Base-by-base conservation (phyloP, 1,139 yeast species). In the Geotrichum restrictum region DNA sequence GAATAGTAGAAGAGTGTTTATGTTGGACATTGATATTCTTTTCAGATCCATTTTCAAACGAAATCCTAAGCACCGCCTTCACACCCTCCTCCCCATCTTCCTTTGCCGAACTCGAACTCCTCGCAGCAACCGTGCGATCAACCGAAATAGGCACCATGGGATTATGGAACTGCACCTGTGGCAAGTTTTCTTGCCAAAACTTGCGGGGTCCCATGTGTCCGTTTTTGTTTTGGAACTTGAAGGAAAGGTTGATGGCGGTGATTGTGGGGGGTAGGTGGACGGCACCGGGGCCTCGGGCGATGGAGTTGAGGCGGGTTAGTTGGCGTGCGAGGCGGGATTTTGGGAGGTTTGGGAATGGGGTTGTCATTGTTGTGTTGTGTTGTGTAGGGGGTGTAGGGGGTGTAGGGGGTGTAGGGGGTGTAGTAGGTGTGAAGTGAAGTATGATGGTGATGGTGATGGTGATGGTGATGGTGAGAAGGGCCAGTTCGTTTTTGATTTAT, bases 151-250 rank as follows among this genome's bases (percentile, higher is more conserved):
- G 77, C 33, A 86, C 65, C 41, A 74, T 72, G 31, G 93, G 93
- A 68, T 89, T 89, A 71, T 88, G 91, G 69, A 86, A 89, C 65
- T 82, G 85, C 56, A 89, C 74, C 13, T 88, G 81, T 19, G 95
- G 95, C 55, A 88, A 73, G 68, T 81, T 78, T 49, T 75, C 72
- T 62, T 79, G 80, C 94, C 95, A 86, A 69, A 89, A 87, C 58
- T 73, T 73, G 52, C 78, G 31, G 11, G 57, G 53, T n/a, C 57
- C 57, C 57, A 52, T 51, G 40, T 54, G 57, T 36, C 80, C 80
- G 57, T 73, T 69, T 36, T 72, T 69, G 57, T 75, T 74, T 52
- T 67, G 66, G 42, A 63, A 65, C 60, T 78, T 79, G 65, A 81
- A 75, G 18, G 75, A 62, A 45, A 81, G 63, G 54, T 76, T 71